Evolutionary conservation across 2,329 filamentous ascomycete genomes (phyloP).

Genomic region (Claviceps lovelessii): DNA sequence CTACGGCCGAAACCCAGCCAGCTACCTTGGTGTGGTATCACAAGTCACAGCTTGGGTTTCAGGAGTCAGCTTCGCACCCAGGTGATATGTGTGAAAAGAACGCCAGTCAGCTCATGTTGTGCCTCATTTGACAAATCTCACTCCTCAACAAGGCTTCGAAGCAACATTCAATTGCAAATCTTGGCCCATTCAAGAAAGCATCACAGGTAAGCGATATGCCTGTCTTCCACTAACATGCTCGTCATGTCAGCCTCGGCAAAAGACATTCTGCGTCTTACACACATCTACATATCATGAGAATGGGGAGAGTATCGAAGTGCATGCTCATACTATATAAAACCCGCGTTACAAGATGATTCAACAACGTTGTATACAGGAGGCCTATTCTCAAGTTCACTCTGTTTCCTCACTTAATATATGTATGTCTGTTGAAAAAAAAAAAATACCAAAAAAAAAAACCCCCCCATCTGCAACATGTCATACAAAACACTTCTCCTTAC

Average conservation of each 20-base stretch:
- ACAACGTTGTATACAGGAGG: too few species aligned
- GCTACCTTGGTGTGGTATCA: not conserved
- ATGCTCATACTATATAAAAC: too few species aligned
- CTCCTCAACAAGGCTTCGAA: not conserved
- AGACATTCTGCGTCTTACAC: too few species aligned
- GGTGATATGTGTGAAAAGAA: not conserved
- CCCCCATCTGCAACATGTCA: not conserved
- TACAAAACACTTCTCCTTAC: not conserved
- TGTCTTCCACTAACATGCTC: too few species aligned
- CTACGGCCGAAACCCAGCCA: not conserved
- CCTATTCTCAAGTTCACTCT: too few species aligned
- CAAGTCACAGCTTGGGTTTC: not conserved
- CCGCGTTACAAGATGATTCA: too few species aligned
- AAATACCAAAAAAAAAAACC: too few species aligned
- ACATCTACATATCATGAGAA: too few species aligned
- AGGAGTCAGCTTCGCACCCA: not conserved
- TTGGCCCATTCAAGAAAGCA: not conserved
- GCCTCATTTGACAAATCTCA: not conserved
- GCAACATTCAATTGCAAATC: not conserved
- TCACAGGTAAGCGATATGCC: not conserved
- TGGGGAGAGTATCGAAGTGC: too few species aligned
- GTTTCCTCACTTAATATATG: too few species aligned
- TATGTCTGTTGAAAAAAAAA: too few species aligned
- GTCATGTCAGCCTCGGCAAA: too few species aligned
- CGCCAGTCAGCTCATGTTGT: not conserved